These are phyloP conservation scores for Rhododendron vialii DNA, from an alignment of 148 eudicot genomes.

Conservation along the genomic window DNA sequence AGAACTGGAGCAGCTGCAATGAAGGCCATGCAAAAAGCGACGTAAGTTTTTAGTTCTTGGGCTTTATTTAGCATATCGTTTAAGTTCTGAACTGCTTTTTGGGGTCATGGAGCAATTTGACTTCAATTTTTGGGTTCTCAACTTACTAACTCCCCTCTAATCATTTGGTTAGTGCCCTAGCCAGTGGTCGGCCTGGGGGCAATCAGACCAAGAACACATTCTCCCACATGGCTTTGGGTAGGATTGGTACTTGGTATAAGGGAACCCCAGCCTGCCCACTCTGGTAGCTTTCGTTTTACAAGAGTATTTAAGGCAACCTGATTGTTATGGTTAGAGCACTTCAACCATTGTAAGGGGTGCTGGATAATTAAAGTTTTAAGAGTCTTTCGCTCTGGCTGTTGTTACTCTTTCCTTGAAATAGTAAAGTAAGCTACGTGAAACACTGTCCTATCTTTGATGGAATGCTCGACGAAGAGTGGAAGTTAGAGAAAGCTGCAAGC, in stretches of 20 bases:
- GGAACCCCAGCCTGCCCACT: background rate
- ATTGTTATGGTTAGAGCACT: background rate
- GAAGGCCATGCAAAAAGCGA: constrained; percentile 64
- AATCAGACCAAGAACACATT: background rate
- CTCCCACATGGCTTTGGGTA: background rate
- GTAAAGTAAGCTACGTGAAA: background rate
- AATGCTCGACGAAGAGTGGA: background rate
- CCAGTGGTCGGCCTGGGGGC: no score
- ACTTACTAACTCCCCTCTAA: background rate
- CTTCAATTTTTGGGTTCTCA: background rate
- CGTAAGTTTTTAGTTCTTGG: constrained; percentile 24
- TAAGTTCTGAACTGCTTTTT: background rate
- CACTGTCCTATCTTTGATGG: background rate
- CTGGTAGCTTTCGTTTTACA: background rate
- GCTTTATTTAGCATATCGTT: background rate
- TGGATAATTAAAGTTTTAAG: background rate
- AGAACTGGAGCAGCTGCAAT: constrained; percentile 59
- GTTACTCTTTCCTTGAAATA: background rate
- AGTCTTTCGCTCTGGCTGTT: background rate
- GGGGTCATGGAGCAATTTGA: background rate
- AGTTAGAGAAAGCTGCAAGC: background rate
- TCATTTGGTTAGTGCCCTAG: no score
- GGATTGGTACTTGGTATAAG: background rate
- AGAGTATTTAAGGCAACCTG: background rate
- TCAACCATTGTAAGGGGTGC: background rate